Conservation (phyloP, 2,329 filamentous ascomycete species). For the Phoma sp. region DNA sequence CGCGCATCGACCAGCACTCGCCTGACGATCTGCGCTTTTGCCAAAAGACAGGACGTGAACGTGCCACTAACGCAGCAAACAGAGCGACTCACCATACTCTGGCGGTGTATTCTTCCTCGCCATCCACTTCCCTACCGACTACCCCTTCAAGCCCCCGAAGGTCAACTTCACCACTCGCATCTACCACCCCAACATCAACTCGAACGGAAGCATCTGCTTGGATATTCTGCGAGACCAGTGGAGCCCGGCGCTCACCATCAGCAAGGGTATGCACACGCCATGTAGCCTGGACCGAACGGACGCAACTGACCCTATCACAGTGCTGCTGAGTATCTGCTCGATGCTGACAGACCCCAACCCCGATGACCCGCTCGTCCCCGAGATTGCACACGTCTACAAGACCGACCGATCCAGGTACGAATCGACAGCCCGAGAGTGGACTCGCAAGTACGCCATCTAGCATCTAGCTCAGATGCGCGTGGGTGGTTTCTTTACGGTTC, state of each 20-base stretch:
- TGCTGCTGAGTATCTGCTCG: conserved; percentile 97
- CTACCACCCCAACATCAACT: conserved; percentile 99
- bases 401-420: conserved; percentile 96
- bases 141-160: conserved; percentile 99
- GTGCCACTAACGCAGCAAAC: conserved; percentile 40
- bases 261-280: conserved; percentile 74
- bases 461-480: conserved; percentile 17
- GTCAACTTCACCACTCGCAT: conserved; percentile 99
- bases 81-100: conserved; percentile 96
- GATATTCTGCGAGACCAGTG: conserved; percentile 99
- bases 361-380: conserved; percentile 96
- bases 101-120: conserved; percentile 98
- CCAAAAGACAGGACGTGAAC: neutral
- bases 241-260: conserved; percentile 98
- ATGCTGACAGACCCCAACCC: conserved; percentile 99
- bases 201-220: conserved; percentile 97
- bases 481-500: conserved; percentile 35
- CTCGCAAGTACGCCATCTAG: conserved; percentile 97
- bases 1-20: neutral
- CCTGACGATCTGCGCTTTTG: conserved; percentile 15
- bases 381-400: conserved; percentile 99
- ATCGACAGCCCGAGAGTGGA: conserved; percentile 97
- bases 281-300: neutral
- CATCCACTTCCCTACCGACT: conserved; percentile 99
- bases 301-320: conserved; percentile 56